Conservation (phyloP, 129 eudicot genomes). For the Glebionis coronaria region DNA sequence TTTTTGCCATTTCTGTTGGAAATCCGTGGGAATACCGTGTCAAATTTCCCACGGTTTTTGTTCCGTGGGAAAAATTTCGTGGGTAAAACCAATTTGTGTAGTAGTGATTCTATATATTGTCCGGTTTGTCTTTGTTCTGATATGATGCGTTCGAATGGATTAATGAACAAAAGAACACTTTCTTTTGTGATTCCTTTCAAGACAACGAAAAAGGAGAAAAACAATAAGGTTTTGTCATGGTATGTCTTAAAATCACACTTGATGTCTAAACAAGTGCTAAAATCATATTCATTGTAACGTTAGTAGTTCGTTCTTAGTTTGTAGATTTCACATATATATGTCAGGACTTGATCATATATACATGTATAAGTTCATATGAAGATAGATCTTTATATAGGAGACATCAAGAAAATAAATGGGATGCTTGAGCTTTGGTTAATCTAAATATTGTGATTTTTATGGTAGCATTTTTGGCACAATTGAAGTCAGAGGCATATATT, state of each 20-base stretch:
- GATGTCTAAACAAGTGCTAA: neutral
- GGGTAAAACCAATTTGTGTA: too few species aligned
- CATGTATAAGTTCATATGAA: neutral
- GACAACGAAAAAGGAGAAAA: constrained; percentile 1
- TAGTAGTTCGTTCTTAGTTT: too few species aligned
- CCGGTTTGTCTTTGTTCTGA: constrained; percentile 12
- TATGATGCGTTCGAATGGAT: constrained; percentile 22
- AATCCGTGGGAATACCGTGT: too few species aligned
- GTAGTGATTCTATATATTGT: constrained; percentile 21
- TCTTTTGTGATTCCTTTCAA: constrained; percentile 11
- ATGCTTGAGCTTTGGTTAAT: neutral
- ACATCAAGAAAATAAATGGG: too few species aligned
- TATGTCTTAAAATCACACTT: neutral
- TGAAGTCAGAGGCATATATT: constrained; percentile 15
- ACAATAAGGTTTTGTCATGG: neutral
- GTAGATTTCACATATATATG: too few species aligned
- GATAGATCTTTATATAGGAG: too few species aligned
- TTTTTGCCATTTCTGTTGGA: too few species aligned
- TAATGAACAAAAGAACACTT: constrained; percentile 17
- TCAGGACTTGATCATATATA: too few species aligned
- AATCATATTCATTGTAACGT: too few species aligned
- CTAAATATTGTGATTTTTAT: neutral
- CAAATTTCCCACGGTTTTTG: too few species aligned
- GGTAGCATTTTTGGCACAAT: neutral
- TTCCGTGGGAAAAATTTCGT: too few species aligned